phyloP scores from a whole-genome alignment of 192 early-diverging fungal genomes.

The Backusella australiensis region DNA sequence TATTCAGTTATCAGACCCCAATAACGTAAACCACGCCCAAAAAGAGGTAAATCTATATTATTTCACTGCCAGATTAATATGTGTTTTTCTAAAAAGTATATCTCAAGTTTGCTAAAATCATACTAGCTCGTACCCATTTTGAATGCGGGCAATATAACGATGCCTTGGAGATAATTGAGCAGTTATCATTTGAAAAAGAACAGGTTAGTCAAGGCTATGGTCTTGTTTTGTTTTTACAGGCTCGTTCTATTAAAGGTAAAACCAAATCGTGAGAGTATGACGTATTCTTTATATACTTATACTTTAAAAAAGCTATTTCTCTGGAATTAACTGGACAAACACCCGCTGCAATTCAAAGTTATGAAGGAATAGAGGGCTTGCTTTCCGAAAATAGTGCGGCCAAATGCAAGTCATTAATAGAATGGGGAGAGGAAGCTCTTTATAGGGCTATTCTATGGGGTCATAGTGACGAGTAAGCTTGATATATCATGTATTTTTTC shows the following conservation, averaged over 20 bases:
- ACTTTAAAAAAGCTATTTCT: conserved; percentile 42
- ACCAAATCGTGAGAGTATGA: not conserved
- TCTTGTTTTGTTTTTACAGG: conserved; percentile 55
- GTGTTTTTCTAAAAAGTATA: not conserved
- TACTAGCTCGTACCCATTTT: conserved; percentile 61
- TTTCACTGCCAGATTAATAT: not conserved
- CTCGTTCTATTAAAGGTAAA: conserved; percentile 58
- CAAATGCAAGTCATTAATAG: conserved; percentile 29
- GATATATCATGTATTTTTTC: not conserved
- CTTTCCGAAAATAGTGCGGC: conserved; percentile 38
- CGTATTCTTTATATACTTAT: not conserved
- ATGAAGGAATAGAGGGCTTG: conserved; percentile 49
- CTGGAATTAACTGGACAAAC: conserved; percentile 44
- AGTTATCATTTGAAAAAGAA: conserved; percentile 35
- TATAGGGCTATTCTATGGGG: conserved; percentile 60
- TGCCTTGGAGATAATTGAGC: conserved; percentile 38
- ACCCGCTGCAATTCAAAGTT: conserved; percentile 44
- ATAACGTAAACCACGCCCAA: not conserved
- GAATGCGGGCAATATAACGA: conserved; percentile 47
- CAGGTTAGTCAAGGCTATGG: conserved; percentile 48
- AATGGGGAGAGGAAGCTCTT: conserved; percentile 70
- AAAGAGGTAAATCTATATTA: conserved; percentile 8
- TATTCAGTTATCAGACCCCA: not conserved
- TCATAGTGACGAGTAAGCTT: conserved; percentile 37
- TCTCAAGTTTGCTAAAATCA: conserved; percentile 40